Base-by-base conservation (phyloP, 805 yeast species). In the Saturnispora bothae region DNA sequence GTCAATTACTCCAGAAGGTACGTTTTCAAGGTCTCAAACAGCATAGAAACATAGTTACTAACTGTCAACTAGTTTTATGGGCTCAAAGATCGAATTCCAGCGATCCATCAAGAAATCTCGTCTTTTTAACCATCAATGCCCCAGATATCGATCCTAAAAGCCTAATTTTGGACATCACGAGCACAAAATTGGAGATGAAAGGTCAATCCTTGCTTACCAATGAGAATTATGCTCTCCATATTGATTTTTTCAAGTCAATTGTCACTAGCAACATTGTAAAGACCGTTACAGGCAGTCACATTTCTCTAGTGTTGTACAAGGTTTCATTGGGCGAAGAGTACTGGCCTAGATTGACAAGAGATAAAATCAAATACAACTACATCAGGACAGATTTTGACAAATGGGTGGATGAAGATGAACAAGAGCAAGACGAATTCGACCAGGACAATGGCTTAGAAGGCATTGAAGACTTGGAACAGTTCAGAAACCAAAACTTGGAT, bases 331-430 rank as follows among this genome's bases (percentile, higher is more conserved):
- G 73, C 48, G 74, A 65, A 42, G 96, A 86, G 56, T 89, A 62
- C 69, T 89, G 98, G 98, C 97, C 98, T 50, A 76, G 97, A 56
- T 71, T 89, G 57, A 81, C 88, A 40, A 88, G 86, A 63, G 88
- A 82, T 52, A 84, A 86, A 66, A 68, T 72, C 53, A 85, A 78
- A 57, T 73, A 70, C 44, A 84, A 78, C 47, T 83, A 73, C 61
- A 73, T 89, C 57, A 83, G 83, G 68, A 89, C 98, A 12, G 97
- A 89, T 56, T 89, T 89, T 56, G 95, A 88, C 65, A 83, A 79
- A 61, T 89, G 98, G 98, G 95, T 83, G 29, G 98, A 89, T 56
- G 97, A 89, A 66, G 98, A 89, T 56, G 98, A 89, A 63, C 98
- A 89, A 63, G 86, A 84, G 29, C 88, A 77, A 36, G 68, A 65